Base-by-base conservation (phyloP, 352 stramenopile genomes). In the Phytopythium litorale region DNA sequence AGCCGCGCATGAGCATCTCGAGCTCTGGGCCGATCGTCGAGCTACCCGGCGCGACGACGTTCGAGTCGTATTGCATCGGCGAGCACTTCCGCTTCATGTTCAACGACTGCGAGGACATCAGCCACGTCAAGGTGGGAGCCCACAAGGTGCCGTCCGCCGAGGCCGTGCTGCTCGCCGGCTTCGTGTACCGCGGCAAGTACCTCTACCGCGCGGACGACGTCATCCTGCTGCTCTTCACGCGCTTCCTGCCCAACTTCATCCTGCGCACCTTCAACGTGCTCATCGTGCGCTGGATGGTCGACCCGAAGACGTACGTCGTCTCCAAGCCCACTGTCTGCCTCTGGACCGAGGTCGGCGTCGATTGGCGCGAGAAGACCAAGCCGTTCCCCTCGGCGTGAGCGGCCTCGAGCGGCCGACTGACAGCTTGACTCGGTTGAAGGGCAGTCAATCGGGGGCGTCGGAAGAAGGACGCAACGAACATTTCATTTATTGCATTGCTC, bases 301-400 rank as follows among this genome's bases (percentile, higher is more conserved):
- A 68, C 35, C 56, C 63, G 11, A 68, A 52, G 18, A 76, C 69
- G 19, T 76, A 76, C 52, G 52, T 46, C 23, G 66, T 76, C 8
- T 76, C 69, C 9, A 62, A 65, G 16, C 66, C 69, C 11, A 66
- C 62, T 32, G 66, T 76, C 16, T 73, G 69, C 48, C 62, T 73
- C 56, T 76, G 69, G 69, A 76, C 69, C 28, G 69, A 76, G 37
- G 66, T 76, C 6, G 69, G 69, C 32, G 67, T 62, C n/a, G 69
- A 76, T 52, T 76, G 69, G 69, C 52, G 63, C 7, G 62, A 64
- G 56, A 76, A 76, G 50, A 73, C 63, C 13, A 76, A 76, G 28
- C 51, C 66, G 9, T 76, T 76, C 57, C 66, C 69, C 18, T 76
- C 68, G 19, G 68, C 66, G 19, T 72, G 59, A 40, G 15, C 28